Base-by-base conservation (phyloP, 148 eudicot genomes). In the Heliosperma pusillum region DNA sequence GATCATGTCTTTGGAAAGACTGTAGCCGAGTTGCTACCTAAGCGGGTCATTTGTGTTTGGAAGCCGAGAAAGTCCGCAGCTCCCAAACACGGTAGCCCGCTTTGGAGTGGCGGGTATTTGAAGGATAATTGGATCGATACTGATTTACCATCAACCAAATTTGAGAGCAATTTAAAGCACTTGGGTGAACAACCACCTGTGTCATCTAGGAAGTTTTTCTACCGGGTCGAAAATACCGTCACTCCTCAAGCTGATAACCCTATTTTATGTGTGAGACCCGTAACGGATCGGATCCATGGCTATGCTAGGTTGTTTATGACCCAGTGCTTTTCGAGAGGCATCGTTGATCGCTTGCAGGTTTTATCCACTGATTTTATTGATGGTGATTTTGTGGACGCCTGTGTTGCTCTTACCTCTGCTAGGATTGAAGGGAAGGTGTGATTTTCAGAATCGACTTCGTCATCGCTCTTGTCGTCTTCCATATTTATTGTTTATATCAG, bases 51-150 rank as follows among this genome's bases (percentile, higher is more conserved):
- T 13, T 95, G 97, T 78, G 75, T 95, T 0, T 95, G 98, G 98
- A 95, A 95, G 76, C 98, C 98, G 12, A 80, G 96, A 25, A 85
- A 87, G 9, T 73, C 87, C 80, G 8, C 88, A 65, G 83, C 91
- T 85, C 96, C 97, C 1, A 77, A 81, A 59, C 59, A 79, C 1
- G 98, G 96, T 7, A 74, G 81, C 19, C 85, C 90, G 17, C 77
- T 95, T 7, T 95, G 98, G 98, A 83, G 83, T 67, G 42, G 80
- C 2, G 93, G 91, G 65, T 75, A 90, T 70, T 74, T 92, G 81
- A 87, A 88, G 71, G 98, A 92, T 80, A 88, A 95, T 33, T 95
- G 98, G 98, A 88, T 90, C 30, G 94, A 95, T 74, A 95, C 97
- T 0, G 96, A 95, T 68, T 72, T 91, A 73, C 98, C 98, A 29